Conservation (phyloP, 495 filamentous ascomycete species). For the Xylaria sp. region DNA sequence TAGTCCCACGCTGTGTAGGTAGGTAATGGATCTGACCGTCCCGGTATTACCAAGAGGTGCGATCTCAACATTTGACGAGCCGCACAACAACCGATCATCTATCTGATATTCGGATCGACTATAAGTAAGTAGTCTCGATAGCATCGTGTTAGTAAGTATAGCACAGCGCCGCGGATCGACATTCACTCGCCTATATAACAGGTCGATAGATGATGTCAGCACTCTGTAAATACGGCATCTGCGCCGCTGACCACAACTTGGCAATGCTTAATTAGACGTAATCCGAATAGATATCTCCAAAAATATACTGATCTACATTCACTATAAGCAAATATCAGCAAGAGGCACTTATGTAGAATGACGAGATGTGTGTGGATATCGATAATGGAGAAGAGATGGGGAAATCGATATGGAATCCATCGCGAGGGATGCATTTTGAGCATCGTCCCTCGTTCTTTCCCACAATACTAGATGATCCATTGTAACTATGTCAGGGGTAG, state of each 20-base stretch:
- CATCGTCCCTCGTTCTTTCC: no score
- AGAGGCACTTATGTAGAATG: neutral
- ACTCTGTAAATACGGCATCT: neutral
- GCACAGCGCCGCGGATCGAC: neutral
- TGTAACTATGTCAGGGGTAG: neutral
- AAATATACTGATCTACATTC: neutral
- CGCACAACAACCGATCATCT: neutral
- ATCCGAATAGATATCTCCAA: neutral
- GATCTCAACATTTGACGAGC: neutral
- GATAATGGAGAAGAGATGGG: neutral
- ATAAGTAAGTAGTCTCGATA: neutral
- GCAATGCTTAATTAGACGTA: neutral
- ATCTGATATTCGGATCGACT: neutral
- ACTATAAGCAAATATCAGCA: neutral
- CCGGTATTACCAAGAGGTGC: neutral
- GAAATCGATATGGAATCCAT: no score
- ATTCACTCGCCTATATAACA: constrained; percentile 14
- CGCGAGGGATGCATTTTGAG: neutral
- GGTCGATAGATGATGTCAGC: constrained; percentile 17
- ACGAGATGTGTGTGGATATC: neutral
- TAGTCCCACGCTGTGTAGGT: neutral
- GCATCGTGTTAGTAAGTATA: neutral
- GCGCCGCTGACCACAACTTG: neutral
- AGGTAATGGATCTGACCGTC: neutral
- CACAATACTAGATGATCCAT: no score